Conservation (phyloP, 495 filamentous ascomycete genomes). For the Daldinia childiae region DNA sequence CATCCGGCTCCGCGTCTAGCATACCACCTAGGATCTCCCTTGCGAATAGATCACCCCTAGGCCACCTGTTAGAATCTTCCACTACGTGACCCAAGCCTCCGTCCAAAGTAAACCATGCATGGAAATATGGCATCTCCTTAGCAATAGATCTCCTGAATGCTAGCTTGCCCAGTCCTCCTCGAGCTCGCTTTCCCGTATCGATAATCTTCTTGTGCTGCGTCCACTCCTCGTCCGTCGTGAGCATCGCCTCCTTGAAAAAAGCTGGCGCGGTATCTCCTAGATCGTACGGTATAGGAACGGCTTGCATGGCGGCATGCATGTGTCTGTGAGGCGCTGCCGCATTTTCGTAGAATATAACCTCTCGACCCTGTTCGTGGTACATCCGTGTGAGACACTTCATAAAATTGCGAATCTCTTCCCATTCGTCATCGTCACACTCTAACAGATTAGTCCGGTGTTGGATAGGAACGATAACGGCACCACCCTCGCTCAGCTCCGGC, state of each 20-base stretch:
- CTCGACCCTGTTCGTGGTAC: constrained; percentile 89
- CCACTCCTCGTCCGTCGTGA: constrained; percentile 90
- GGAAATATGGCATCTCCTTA: constrained; percentile 99
- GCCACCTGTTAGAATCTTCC: constrained; percentile 88
- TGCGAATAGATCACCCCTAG: constrained; percentile 91
- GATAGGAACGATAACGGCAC: constrained; percentile 88
- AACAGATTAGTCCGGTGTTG: constrained; percentile 89
- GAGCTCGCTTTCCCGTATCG: constrained; percentile 77
- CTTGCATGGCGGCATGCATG: constrained; percentile 85
- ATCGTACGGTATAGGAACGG: constrained; percentile 85
- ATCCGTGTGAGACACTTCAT: constrained; percentile 95
- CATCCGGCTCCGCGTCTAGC: constrained; percentile 81
- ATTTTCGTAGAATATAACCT: constrained; percentile 98
- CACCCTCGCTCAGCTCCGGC: constrained; percentile 84
- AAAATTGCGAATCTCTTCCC: constrained; percentile 99
- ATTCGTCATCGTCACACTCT: constrained; percentile 98
- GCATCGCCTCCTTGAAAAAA: constrained; percentile 94
- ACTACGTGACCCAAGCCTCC: constrained; percentile 93
- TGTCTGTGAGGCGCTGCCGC: constrained; percentile 82
- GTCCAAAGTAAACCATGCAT: constrained; percentile 94
- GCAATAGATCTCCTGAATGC: constrained; percentile 85
- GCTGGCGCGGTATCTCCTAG: constrained; percentile 90
- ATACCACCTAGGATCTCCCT: constrained; percentile 93
- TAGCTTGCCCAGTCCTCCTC: constrained; percentile 74
- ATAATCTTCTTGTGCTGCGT: constrained; percentile 93